Conservation (phyloP, 495 filamentous ascomycete species). For the Penicillium bovifimosum region DNA sequence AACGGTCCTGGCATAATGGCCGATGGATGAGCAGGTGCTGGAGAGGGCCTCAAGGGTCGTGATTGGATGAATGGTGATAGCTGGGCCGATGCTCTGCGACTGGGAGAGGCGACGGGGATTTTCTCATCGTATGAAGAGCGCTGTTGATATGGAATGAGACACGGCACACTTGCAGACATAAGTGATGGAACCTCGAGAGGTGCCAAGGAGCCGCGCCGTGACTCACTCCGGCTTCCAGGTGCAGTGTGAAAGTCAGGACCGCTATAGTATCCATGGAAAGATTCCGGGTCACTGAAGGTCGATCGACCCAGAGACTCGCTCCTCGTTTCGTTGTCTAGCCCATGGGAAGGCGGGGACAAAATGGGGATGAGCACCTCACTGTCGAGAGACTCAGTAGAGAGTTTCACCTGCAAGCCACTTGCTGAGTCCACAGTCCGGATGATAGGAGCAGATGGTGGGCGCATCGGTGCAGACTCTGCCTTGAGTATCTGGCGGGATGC, state of each 20-base stretch:
- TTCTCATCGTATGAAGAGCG: slow-evolving; percentile 32
- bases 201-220: slow-evolving; percentile 23
- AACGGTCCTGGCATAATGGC: slow-evolving; percentile 37
- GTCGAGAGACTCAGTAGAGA: slow-evolving; percentile 35
- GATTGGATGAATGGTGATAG: neutral
- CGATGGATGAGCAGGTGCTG: slow-evolving; percentile 30
- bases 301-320: slow-evolving; percentile 25
- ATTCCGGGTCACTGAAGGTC: slow-evolving; percentile 37
- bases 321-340: slow-evolving; percentile 26
- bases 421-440: slow-evolving; percentile 11
- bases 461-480: slow-evolving; percentile 12
- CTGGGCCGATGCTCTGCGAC: slow-evolving; percentile 8
- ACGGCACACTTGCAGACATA: slow-evolving; percentile 30
- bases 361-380: slow-evolving; percentile 23
- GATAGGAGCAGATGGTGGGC: slow-evolving; percentile 22
- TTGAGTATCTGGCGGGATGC: slow-evolving; percentile 21
- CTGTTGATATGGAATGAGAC: slow-evolving; percentile 19
- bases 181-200: slow-evolving; percentile 18
- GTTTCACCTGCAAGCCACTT: slow-evolving; percentile 24
- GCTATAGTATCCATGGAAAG: slow-evolving; percentile 7
- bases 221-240: slow-evolving; percentile 20
- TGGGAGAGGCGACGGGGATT: slow-evolving; percentile 20
- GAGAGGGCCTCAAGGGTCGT: no score
- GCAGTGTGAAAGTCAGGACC: slow-evolving; percentile 22
- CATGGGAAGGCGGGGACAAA: slow-evolving; percentile 30